A percentile compares a stretch with the other conserved stretches of the same genome.
These are phyloP conservation scores for Phytophthora podocarpi DNA, from an alignment of 352 stramenopile species.

Conservation along the genomic window DNA sequence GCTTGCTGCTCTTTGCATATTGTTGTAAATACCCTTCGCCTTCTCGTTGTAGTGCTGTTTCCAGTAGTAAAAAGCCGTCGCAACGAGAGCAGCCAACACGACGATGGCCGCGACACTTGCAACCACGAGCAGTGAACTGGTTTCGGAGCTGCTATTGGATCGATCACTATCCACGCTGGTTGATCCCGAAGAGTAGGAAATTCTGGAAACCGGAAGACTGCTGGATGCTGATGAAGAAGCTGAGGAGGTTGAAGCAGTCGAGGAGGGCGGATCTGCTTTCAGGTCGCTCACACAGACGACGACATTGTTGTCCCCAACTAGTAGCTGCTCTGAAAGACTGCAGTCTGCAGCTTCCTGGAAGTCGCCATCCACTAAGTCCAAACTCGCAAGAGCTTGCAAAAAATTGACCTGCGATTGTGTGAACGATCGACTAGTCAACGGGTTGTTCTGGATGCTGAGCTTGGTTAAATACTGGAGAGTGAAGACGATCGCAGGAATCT, in stretches of 20 bases:
- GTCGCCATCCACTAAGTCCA: constrained; percentile 16
- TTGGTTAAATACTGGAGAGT: constrained; percentile 17
- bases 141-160: neutral
- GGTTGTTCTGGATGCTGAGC: constrained; percentile 20
- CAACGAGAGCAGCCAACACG: constrained; percentile 1
- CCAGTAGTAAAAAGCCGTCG: constrained; percentile 10
- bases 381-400: constrained; percentile 13
- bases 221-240: neutral
- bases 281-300: constrained; percentile 10
- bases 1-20: neutral
- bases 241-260: neutral
- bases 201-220: neutral
- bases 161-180: constrained; percentile 1
- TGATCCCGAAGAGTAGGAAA: constrained; percentile 12
- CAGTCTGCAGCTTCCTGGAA: constrained; percentile 15
- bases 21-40: neutral
- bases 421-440: constrained; percentile 17
- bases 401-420: constrained; percentile 24
- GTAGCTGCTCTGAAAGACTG: constrained; percentile 7
- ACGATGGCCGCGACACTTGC: neutral
- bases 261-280: neutral
- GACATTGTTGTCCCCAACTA: constrained; percentile 15
- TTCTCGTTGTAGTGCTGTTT: constrained; percentile 1
- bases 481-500: constrained; percentile 26
- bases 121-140: neutral